A percentile compares a stretch with the other conserved stretches of the same genome.
Conservation (phyloP, 1,139 yeast species). For the Fermentozyma sake region DNA sequence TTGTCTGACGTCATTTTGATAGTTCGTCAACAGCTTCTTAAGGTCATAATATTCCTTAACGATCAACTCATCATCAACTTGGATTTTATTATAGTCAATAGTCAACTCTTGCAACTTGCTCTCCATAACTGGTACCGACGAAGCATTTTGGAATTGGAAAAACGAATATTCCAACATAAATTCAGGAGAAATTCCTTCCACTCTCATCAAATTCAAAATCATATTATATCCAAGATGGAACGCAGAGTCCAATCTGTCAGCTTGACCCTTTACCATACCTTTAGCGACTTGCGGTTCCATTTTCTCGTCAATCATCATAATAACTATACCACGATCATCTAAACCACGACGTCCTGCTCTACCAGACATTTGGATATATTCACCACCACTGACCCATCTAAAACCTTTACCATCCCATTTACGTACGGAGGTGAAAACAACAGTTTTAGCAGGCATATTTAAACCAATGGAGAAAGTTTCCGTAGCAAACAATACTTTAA, state of each 20-base stretch:
- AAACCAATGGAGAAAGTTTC: conserved; percentile 98
- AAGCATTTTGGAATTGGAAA: conserved; percentile 90
- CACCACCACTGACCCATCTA: conserved; percentile 99
- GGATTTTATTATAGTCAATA: conserved; percentile 41
- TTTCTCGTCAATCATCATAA: conserved; percentile 98
- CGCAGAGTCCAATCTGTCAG: conserved; percentile 93
- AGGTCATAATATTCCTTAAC: conserved; percentile 82
- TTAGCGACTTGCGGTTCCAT: conserved; percentile 99
- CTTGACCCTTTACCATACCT: conserved; percentile 99
- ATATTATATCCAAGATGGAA: conserved; percentile 95
- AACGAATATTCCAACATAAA: conserved; percentile 93
- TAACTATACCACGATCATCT: conserved; percentile 97
- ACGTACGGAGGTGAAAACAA: conserved; percentile 93
- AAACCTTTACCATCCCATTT: conserved; percentile 97
- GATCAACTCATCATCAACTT: conserved; percentile 67
- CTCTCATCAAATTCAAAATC: conserved; percentile 93
- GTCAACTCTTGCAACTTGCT: conserved; percentile 52
- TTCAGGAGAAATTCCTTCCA: conserved; percentile 97
- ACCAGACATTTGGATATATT: conserved; percentile 98
- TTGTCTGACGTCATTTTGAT: conserved; percentile 73
- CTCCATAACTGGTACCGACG: conserved; percentile 84
- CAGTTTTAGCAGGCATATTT: conserved; percentile 98
- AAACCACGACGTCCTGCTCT: conserved; percentile 99
- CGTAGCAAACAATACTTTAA: conserved; percentile 93
- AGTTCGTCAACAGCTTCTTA: conserved; percentile 62